These are phyloP conservation scores for Hawksworthiomyces lignivorus DNA, from an alignment of 2,329 filamentous ascomycete genomes.

Conservation along the genomic window DNA sequence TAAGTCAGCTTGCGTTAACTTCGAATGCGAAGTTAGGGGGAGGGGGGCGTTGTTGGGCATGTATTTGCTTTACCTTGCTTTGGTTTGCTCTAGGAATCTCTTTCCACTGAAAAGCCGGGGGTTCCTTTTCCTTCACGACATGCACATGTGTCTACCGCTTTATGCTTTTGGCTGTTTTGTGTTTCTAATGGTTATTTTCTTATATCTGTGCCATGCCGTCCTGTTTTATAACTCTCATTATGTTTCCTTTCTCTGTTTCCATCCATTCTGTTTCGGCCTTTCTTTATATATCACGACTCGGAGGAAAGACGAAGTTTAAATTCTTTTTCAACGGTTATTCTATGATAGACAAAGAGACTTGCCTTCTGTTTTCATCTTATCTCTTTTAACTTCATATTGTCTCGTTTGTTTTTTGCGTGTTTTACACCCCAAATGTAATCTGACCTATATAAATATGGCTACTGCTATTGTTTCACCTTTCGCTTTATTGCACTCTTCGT, in stretches of 20 bases:
- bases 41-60: neutral
- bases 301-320: constrained; percentile 7
- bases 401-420: neutral
- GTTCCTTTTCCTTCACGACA: too few relatives aligned
- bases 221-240: neutral
- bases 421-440: constrained; percentile 9
- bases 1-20: neutral
- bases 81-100: too few relatives aligned
- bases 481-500: too few relatives aligned
- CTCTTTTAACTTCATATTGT: neutral
- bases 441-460: constrained; percentile 7
- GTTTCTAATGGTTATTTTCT: neutral
- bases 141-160: too few relatives aligned
- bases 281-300: constrained; percentile 7
- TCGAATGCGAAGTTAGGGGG: too few relatives aligned
- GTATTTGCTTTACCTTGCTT: neutral
- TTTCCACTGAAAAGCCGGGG: neutral
- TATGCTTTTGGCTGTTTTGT: neutral
- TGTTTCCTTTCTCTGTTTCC: neutral
- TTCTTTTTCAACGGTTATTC: constrained; percentile 4
- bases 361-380: constrained; percentile 2
- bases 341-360: constrained; percentile 13
- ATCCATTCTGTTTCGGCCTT: too few relatives aligned
- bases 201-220: neutral
- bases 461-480: neutral